A percentile compares a stretch with the other conserved stretches of the same genome.
phyloP scores from a whole-genome alignment of 2,329 filamentous ascomycete genomes.

The Fusarium sp. region DNA sequence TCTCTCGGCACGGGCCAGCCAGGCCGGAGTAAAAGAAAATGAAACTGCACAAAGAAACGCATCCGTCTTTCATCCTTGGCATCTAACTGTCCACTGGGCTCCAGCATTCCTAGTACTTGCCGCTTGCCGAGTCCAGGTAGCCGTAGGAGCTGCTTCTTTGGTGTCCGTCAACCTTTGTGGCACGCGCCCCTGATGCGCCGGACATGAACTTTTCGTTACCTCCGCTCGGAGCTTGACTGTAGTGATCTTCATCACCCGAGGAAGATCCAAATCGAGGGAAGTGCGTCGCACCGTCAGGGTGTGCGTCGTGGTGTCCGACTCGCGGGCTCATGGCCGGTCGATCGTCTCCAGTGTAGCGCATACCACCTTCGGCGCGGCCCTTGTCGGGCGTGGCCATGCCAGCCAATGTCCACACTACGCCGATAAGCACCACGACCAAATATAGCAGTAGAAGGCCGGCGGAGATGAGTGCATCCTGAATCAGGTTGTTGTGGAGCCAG shows the following conservation, averaged over 20 bases:
- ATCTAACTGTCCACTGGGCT: slow-evolving; percentile 33
- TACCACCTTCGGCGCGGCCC: slow-evolving; percentile 68
- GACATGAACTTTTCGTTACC: slow-evolving; percentile 51
- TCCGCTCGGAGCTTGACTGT: slow-evolving; percentile 30
- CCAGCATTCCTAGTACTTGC: slow-evolving; percentile 45
- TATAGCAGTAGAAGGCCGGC: slow-evolving; percentile 82
- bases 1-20: slow-evolving; percentile 49
- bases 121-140: slow-evolving; percentile 50
- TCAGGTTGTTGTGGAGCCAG: slow-evolving; percentile 77
- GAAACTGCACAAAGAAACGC: slow-evolving; percentile 31
- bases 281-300: slow-evolving; percentile 36
- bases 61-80: not conserved
- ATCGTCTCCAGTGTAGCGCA: slow-evolving; percentile 54
- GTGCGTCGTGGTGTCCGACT: slow-evolving; percentile 39
- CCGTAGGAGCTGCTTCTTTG: slow-evolving; percentile 56
- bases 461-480: slow-evolving; percentile 86
- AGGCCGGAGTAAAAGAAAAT: slow-evolving; percentile 42
- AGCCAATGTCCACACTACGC: slow-evolving; percentile 76
- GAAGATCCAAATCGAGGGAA: slow-evolving; percentile 50
- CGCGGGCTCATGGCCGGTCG: slow-evolving; percentile 49
- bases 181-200: slow-evolving; percentile 41
- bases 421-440: slow-evolving; percentile 82
- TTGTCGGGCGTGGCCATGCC: slow-evolving; percentile 74
- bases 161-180: slow-evolving; percentile 49
- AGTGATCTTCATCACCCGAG: slow-evolving; percentile 40